A percentile compares a stretch with the other conserved stretches of the same genome.
Conservation (phyloP, 163 green algal genomes). For the Trebouxia gelatinosa region DNA sequence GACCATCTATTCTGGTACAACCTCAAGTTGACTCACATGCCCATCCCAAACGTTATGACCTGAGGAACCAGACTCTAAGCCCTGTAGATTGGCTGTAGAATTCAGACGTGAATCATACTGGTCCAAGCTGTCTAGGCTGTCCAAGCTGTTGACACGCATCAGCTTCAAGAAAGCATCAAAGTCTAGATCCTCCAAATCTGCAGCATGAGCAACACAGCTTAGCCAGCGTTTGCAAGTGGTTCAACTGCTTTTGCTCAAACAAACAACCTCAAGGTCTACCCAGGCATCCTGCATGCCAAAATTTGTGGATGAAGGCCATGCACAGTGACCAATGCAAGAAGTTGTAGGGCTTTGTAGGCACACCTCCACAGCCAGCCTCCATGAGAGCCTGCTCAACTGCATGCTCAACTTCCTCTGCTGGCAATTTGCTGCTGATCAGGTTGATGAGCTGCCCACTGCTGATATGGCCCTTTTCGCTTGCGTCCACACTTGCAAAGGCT, state of each 20-base stretch:
- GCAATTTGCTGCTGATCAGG: slow-evolving; percentile 65
- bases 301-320: no score
- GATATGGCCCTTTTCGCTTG: slow-evolving; percentile 35
- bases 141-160: slow-evolving; percentile 46
- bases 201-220: neutral
- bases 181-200: slow-evolving; percentile 70
- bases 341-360: neutral
- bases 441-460: slow-evolving; percentile 46
- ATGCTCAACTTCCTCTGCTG: slow-evolving; percentile 74
- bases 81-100: slow-evolving; percentile 3
- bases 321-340: slow-evolving; percentile 40
- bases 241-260: no score
- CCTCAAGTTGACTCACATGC: neutral
- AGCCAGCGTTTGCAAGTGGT: no score
- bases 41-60: neutral
- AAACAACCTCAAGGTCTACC: no score
- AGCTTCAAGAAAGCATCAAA: slow-evolving; percentile 77
- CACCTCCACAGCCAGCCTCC: slow-evolving; percentile 53
- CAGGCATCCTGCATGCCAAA: no score
- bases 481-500: slow-evolving; percentile 71
- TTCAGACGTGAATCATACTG: slow-evolving; percentile 46
- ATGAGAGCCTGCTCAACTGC: slow-evolving; percentile 63
- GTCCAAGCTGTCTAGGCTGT: slow-evolving; percentile 50
- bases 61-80: slow-evolving; percentile 4
- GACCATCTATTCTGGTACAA: slow-evolving; percentile 8